Evolutionary conservation across 306 rosid species (phyloP), one percentile per base, ranked within the genome.

Genomic region (Begonia fuchsioides): DNA sequence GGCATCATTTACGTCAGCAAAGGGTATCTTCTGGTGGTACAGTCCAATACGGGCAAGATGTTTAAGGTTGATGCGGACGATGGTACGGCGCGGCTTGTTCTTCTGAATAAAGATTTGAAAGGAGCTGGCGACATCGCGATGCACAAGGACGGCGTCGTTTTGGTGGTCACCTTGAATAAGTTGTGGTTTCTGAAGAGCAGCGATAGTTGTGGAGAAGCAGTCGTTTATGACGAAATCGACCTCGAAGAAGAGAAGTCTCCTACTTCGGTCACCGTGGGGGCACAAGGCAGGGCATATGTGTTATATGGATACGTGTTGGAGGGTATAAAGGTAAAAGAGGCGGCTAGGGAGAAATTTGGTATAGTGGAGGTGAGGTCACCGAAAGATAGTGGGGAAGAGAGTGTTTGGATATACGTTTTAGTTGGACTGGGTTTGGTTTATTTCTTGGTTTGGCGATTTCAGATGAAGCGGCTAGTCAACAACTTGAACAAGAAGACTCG

Each of bases 401-500:
- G 58, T 17, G 66, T 81, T 50, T 81, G 87, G 94, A 12, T 79
- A 11, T 79, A 57, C 20, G 69, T 75, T 5, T 69, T 90, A 71
- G n/a, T 79, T 32, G 95, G 94, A 0, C 2, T 90, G 12, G 95
- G 79, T 0, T 65, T 84, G 62, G 85, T 68, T 32, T 81, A 69
- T 65, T 84, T 84, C 69, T 5, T 74, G 64, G 68, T 68, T 53
- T 84, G 95, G 95, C 70, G 97, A 66, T 76, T 90, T 69, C 92
- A 76, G 49, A 90, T 79, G 94, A 61, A 71, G 9, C 66, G 59
- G 47, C 79, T 81, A 16, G 60, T 71, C 11, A 52, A 54, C 18
- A 70, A 75, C 41, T 38, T 73, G 77, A 60, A 79, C 47, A 82
- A 76, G 54, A 90, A 90, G 72, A 75, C 61, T 59, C 68, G 57